Percentiles rank a stretch among this genome's conserved stretches.
Evolutionary conservation across 345 rosid species (phyloP).

Genomic region (Carallia brachiata): DNA sequence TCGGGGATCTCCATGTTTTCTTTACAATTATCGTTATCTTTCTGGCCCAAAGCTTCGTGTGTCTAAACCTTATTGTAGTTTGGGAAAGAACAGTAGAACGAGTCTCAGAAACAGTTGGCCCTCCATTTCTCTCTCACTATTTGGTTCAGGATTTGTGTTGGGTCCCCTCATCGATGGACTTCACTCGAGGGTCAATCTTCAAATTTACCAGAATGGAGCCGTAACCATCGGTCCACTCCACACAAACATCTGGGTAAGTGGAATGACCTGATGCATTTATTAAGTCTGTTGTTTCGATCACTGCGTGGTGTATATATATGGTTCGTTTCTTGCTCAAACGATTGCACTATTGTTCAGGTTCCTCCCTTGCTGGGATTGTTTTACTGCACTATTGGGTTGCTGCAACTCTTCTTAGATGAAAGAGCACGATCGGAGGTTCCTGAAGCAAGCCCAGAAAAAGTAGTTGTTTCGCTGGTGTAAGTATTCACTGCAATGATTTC

Average conservation of each 20-base stretch:
- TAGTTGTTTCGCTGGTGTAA: constrained; percentile 49
- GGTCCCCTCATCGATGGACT: constrained; percentile 78
- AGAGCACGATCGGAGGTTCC: constrained; percentile 32
- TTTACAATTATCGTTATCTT: not conserved
- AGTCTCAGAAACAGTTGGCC: constrained; percentile 45
- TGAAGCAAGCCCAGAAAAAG: constrained; percentile 45
- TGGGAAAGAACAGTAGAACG: constrained; percentile 22
- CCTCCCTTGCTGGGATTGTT: constrained; percentile 76
- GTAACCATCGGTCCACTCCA: constrained; percentile 70
- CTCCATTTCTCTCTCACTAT: constrained; percentile 47
- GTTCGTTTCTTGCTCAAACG: not conserved
- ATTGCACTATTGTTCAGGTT: constrained; percentile 37
- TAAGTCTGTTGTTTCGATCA: not conserved
- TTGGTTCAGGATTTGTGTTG: constrained; percentile 65
- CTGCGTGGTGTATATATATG: too few species aligned
- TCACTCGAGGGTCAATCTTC: constrained; percentile 78
- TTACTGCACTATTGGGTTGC: constrained; percentile 66
- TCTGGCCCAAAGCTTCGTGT: not conserved
- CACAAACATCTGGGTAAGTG: constrained; percentile 61
- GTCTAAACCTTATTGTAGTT: constrained; percentile 18
- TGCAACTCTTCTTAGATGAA: constrained; percentile 66
- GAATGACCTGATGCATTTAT: not conserved
- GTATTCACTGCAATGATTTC: constrained; percentile 20
- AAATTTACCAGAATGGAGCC: constrained; percentile 69
- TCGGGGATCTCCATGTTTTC: constrained; percentile 2